These are phyloP conservation scores for Cercospora canescens DNA, from an alignment of 2,329 filamentous ascomycete species.

Conservation along the genomic window DNA sequence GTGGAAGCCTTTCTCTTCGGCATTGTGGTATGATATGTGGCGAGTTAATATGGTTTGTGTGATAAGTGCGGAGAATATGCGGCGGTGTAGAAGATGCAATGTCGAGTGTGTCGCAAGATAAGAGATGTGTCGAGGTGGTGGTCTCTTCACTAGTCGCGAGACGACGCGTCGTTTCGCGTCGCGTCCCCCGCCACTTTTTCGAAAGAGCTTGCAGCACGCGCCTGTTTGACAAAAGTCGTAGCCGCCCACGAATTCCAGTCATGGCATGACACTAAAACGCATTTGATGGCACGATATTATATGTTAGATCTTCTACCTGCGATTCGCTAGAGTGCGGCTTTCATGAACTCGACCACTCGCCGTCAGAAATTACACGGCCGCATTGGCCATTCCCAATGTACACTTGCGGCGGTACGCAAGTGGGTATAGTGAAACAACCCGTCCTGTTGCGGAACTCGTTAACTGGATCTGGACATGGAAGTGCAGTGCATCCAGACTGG, in stretches of 20 bases:
- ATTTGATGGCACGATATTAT: no score
- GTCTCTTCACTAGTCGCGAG: background rate
- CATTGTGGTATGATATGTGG: slow-evolving; percentile 52
- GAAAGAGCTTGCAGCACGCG: background rate
- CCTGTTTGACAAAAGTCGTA: background rate
- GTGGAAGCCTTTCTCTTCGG: slow-evolving; percentile 32
- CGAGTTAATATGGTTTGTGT: slow-evolving; percentile 19
- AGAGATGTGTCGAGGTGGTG: background rate
- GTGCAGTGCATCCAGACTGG: background rate
- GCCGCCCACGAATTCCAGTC: no score
- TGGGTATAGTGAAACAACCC: background rate
- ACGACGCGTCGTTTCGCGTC: background rate
- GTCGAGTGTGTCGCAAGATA: background rate
- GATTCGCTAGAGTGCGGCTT: no score
- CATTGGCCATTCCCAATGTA: background rate
- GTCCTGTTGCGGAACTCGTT: background rate
- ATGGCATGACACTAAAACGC: no score
- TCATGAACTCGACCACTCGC: background rate
- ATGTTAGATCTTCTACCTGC: no score
- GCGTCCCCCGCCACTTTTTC: background rate
- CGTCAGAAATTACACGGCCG: background rate
- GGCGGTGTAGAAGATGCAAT: slow-evolving; percentile 7
- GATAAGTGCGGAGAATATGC: slow-evolving; percentile 16
- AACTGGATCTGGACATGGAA: background rate
- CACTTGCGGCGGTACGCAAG: background rate